A percentile compares a stretch with the other conserved stretches of the same genome.
Evolutionary conservation across 1,284 basidiomycete species (phyloP).

Genomic region (Ustilago nuda): DNA sequence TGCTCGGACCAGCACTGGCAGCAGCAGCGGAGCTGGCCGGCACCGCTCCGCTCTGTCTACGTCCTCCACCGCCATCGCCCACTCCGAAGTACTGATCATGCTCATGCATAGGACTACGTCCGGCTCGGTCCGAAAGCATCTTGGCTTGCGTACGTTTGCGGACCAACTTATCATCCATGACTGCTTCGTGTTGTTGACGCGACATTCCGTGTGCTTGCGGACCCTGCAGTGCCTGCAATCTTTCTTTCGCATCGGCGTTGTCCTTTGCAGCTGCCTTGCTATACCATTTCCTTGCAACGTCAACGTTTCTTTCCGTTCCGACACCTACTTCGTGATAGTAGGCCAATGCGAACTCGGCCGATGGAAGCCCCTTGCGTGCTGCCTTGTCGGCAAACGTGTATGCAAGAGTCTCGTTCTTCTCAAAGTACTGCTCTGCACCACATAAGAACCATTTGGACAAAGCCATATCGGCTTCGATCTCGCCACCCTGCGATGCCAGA

Average conservation of each 20-base stretch:
- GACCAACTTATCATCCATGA: conserved; percentile 83
- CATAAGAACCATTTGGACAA: conserved; percentile 95
- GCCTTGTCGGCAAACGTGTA: conserved; percentile 92
- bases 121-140: conserved; percentile 49
- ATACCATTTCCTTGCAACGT: conserved; percentile 78
- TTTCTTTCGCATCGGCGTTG: conserved; percentile 82
- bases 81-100: conserved; percentile 32
- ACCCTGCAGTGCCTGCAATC: conserved; percentile 78
- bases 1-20: neutral
- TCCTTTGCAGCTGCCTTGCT: conserved; percentile 78
- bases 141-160: conserved; percentile 82
- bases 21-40: conserved; percentile 9
- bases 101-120: conserved; percentile 44
- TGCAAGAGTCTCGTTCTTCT: conserved; percentile 88
- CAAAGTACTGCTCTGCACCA: conserved; percentile 82
- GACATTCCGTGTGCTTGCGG: conserved; percentile 72
- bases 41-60: conserved; percentile 18
- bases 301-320: conserved; percentile 73
- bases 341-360: conserved; percentile 92
- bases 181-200: conserved; percentile 81
- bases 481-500: conserved; percentile 75
- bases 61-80: neutral
- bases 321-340: conserved; percentile 83
- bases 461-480: conserved; percentile 94
- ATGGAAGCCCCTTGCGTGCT: conserved; percentile 80